A percentile compares a stretch with the other conserved stretches of the same genome.
Evolutionary conservation across 169 alveolate genomes (phyloP).

Genomic region (Perkinsus marinus): DNA sequence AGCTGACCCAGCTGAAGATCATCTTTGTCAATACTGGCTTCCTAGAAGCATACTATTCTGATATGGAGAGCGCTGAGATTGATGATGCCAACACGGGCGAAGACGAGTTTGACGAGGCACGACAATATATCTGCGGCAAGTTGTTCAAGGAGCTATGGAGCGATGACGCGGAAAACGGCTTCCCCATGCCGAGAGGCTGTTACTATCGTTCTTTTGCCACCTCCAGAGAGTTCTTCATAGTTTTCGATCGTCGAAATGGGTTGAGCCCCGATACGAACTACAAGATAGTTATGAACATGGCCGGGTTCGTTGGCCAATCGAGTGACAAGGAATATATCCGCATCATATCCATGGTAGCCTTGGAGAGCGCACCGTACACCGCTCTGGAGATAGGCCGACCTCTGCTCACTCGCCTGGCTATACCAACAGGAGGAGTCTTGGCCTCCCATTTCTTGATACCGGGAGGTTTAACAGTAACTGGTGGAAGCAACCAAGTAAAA

Average conservation of each 20-base stretch:
- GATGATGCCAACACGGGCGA: not conserved
- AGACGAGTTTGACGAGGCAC: not conserved
- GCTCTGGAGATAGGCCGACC: not conserved
- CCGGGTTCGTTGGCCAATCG: not conserved
- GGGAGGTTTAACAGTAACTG: not conserved
- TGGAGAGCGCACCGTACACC: not conserved
- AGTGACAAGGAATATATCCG: not conserved
- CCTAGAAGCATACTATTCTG: not conserved
- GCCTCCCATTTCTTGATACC: not conserved
- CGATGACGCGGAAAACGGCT: constrained; percentile 6
- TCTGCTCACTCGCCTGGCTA: not conserved
- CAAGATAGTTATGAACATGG: constrained; percentile 1
- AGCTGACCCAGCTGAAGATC: not conserved
- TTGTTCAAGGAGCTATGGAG: constrained; percentile 8
- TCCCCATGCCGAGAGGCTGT: constrained; percentile 5
- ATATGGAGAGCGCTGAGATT: not conserved
- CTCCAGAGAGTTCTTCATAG: not conserved
- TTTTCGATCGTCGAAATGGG: not conserved
- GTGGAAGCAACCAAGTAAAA: not conserved
- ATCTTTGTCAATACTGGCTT: not conserved
- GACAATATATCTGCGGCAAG: constrained; percentile 3
- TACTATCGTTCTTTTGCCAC: not conserved
- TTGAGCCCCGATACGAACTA: not conserved
- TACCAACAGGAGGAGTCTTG: not conserved
- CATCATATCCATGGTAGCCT: not conserved